These are phyloP conservation scores for Pythium rhizo-oryzae DNA, from an alignment of 352 stramenopile species.

Conservation along the genomic window DNA sequence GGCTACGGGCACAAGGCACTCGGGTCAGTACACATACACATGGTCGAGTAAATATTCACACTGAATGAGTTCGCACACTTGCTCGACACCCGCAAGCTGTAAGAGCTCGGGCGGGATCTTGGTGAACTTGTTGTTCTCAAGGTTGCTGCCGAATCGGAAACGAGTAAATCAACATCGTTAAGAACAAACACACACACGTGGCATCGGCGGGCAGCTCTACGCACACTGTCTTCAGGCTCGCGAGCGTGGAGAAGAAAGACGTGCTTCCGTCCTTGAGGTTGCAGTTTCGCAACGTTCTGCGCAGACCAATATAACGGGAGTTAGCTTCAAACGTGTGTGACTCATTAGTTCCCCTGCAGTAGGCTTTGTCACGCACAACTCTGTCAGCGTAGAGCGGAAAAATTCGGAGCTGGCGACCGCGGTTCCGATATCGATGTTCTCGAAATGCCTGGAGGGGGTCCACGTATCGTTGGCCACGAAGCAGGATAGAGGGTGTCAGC, in stretches of 20 bases:
- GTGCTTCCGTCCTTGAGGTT: too few relatives aligned
- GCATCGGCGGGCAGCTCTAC: neutral
- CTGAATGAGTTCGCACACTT: neutral
- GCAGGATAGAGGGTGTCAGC: too few relatives aligned
- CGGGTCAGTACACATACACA: neutral
- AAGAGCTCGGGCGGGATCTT: slow-evolving; percentile 1
- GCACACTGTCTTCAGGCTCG: neutral
- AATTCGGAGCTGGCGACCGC: neutral
- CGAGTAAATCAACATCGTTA: neutral
- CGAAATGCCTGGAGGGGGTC: too few relatives aligned
- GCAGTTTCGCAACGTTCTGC: too few relatives aligned
- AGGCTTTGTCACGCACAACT: slow-evolving; percentile 3
- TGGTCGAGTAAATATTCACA: neutral
- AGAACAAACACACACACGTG: neutral
- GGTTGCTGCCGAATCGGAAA: neutral
- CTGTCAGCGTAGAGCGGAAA: neutral
- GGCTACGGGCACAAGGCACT: neutral
- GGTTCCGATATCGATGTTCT: slow-evolving; percentile 4
- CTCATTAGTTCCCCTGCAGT: too few relatives aligned
- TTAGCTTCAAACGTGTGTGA: too few relatives aligned
- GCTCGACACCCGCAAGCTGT: neutral
- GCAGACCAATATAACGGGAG: too few relatives aligned
- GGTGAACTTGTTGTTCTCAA: slow-evolving; percentile 4
- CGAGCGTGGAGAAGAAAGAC: slow-evolving; percentile 30
- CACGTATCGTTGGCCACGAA: too few relatives aligned